Conservation (phyloP, 805 yeast genomes). For the Ogataea nakhonphanomensis region DNA sequence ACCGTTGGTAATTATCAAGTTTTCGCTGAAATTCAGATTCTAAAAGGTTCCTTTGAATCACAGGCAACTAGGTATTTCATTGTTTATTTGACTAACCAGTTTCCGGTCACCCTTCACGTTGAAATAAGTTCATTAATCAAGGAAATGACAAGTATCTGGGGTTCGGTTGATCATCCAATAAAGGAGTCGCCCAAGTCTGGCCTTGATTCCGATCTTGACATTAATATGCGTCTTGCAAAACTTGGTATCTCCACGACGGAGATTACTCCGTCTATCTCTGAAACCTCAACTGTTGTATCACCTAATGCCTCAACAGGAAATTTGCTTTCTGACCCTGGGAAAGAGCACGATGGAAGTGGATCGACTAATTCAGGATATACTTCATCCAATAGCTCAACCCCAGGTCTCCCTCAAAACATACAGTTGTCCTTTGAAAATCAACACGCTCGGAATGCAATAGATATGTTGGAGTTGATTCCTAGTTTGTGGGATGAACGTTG, state of each 20-base stretch:
- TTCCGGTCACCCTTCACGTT: no score
- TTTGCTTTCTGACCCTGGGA: constrained; percentile 10
- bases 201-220: constrained; percentile 12
- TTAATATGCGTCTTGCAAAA: constrained; percentile 9
- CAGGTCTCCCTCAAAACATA: background rate
- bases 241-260: constrained; percentile 12
- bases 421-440: background rate
- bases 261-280: constrained; percentile 15
- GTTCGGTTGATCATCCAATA: constrained; percentile 9
- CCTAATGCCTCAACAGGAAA: constrained; percentile 20
- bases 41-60: no score
- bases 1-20: no score
- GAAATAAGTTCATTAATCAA: no score
- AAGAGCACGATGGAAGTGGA: constrained; percentile 3
- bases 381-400: constrained; percentile 2
- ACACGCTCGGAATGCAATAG: constrained; percentile 4
- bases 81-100: no score
- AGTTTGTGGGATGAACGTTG: constrained; percentile 23
- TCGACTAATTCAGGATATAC: constrained; percentile 2
- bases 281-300: constrained; percentile 17
- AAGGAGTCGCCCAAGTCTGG: constrained; percentile 9
- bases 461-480: constrained; percentile 27
- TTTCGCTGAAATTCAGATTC: no score
- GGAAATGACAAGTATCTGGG: constrained; percentile 19
- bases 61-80: no score